A percentile compares a stretch with the other conserved stretches of the same genome.
phyloP scores from a whole-genome alignment of 2,329 filamentous ascomycete species.

The Aspergillus japonicus region DNA sequence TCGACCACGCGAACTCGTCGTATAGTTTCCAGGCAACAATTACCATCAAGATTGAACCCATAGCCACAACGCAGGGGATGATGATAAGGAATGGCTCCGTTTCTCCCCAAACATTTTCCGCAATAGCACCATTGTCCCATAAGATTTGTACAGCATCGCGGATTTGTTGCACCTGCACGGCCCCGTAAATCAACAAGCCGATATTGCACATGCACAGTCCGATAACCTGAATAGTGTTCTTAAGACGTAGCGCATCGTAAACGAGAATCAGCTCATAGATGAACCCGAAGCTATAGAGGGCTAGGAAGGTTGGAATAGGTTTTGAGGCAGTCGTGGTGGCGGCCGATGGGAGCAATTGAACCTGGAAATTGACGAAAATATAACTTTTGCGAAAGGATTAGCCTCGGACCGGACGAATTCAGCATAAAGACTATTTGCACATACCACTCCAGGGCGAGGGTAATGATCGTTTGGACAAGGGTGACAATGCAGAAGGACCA shows the following conservation, averaged over 20 bases:
- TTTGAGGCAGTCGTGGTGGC: constrained; percentile 46
- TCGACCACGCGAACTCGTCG: constrained; percentile 98
- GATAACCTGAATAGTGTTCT: constrained; percentile 98
- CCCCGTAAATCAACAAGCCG: constrained; percentile 86
- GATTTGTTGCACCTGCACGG: constrained; percentile 91
- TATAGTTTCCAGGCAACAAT: constrained; percentile 93
- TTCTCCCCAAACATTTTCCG: constrained; percentile 61
- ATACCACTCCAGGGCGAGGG: constrained; percentile 83
- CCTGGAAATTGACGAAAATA: constrained; percentile 84
- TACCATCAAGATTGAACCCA: constrained; percentile 70
- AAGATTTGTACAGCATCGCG: constrained; percentile 66
- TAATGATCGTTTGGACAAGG: constrained; percentile 72
- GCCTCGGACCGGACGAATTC: not conserved
- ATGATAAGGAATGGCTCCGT: constrained; percentile 77
- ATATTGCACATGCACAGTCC: constrained; percentile 91
- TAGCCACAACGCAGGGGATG: constrained; percentile 77
- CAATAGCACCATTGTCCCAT: constrained; percentile 46
- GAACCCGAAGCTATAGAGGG: constrained; percentile 96
- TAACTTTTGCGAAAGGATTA: constrained; percentile 58
- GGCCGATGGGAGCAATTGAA: constrained; percentile 45
- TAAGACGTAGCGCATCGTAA: constrained; percentile 88
- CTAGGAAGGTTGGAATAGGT: constrained; percentile 90
- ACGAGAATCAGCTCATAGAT: constrained; percentile 86
- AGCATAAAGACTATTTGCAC: constrained; percentile 35
- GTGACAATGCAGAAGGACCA: constrained; percentile 78